Conservation (phyloP, 2,329 filamentous ascomycete genomes). For the Tolypocladium tundrense region DNA sequence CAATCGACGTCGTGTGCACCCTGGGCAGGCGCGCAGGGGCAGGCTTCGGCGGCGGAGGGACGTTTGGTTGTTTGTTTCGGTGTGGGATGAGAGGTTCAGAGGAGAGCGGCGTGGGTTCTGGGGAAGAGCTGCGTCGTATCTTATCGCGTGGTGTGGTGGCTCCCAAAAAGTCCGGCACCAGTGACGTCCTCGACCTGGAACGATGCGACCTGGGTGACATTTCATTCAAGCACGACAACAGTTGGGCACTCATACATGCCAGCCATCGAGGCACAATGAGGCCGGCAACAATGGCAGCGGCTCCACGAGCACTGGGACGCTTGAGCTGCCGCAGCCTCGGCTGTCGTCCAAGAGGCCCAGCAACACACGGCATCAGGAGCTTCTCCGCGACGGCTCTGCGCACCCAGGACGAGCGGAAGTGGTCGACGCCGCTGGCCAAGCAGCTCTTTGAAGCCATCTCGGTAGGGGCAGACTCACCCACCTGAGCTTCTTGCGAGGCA, state of each 20-base stretch:
- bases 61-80: background rate
- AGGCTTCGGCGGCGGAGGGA: background rate
- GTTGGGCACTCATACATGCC: background rate
- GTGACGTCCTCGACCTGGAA: background rate
- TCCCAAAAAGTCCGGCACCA: background rate
- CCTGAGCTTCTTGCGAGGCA: background rate
- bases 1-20: background rate
- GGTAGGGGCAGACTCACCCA: slow-evolving; percentile 35
- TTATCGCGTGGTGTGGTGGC: background rate
- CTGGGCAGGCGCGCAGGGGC: background rate
- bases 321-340: background rate
- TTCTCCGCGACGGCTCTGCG: background rate
- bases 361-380: background rate
- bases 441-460: slow-evolving; percentile 78
- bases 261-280: background rate
- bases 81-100: background rate
- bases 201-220: background rate
- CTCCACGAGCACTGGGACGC: background rate
- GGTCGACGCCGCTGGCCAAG: slow-evolving; percentile 89
- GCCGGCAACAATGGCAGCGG: background rate
- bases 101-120: background rate
- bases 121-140: background rate
- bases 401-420: slow-evolving; percentile 45
- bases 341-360: background rate
- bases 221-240: background rate